Base-by-base conservation (phyloP, 805 yeast species). In the Starmerella etchellsii region DNA sequence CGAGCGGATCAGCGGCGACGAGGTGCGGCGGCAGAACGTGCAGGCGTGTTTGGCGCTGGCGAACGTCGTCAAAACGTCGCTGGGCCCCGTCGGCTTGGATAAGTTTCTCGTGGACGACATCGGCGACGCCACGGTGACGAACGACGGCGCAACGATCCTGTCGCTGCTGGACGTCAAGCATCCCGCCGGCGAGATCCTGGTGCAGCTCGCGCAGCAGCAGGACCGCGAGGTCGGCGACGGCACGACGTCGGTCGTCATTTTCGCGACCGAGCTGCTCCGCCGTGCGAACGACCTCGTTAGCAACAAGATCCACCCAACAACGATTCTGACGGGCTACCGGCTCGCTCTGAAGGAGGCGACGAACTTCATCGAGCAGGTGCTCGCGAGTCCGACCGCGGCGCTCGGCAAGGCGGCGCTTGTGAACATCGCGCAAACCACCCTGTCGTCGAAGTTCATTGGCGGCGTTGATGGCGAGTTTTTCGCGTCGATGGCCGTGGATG, bases 151-250 rank as follows among this genome's bases (percentile, higher is more conserved):
- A 44, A 91, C 98, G 4, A 91, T 91, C 54, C 68, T 91, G 49
- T 72, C 84, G 9, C 64, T 93, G 39, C 68, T 91, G 50, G 98
- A 91, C 59, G 97, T 91, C 38, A 95, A 91, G 64, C 98, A 91
- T 61, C 99, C 99, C 27, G 98, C 98, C 1, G 98, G 97, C 15
- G 88, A 85, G 65, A 91, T 91, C 54, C 68, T 91, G 43, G 98
- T 91, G 37, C 97, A 91, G 58, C 71, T 91, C 57, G 98, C 98
- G 2, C 95, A 91, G 62, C 97, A 91, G 62, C 99, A 91, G 67
- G 99, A 91, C 62, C 75, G 95, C 55, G 99, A 91, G 64, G 95
- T 91, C 40, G 98, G 96, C 46, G 97, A 87, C 58, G 97, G 97
- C 53, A 87, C 99, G 33, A 91, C 99, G 0, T 81, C 95, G 14